These are phyloP conservation scores for Cyamopsis tetragonoloba DNA, from an alignment of 306 rosid species.

Conservation along the genomic window DNA sequence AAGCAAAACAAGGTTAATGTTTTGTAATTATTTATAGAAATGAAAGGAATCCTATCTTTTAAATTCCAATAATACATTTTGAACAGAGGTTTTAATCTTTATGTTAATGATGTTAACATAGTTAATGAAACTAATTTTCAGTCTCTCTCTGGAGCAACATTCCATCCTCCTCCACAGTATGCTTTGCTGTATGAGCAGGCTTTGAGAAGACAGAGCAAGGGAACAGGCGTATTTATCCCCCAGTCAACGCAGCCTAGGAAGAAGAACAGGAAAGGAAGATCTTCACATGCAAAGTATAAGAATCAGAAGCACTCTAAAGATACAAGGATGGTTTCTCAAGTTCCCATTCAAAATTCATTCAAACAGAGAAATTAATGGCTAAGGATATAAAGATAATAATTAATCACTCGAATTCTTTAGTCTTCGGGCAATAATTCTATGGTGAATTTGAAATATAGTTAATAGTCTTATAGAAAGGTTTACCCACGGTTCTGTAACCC, in stretches of 20 bases:
- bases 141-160: slow-evolving; percentile 46
- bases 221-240: slow-evolving; percentile 87
- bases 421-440: slow-evolving; percentile 29
- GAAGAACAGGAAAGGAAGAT: slow-evolving; percentile 52
- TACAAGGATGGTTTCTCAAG: slow-evolving; percentile 43
- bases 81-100: background rate
- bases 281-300: slow-evolving; percentile 48
- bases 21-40: no score
- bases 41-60: no score
- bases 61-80: background rate
- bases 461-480: slow-evolving; percentile 29
- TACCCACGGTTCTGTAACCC: slow-evolving; percentile 28
- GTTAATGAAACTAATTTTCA: slow-evolving; percentile 15
- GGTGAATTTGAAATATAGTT: background rate
- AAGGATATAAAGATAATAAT: slow-evolving; percentile 14
- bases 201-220: slow-evolving; percentile 63
- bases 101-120: background rate
- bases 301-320: slow-evolving; percentile 44
- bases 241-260: slow-evolving; percentile 58
- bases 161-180: slow-evolving; percentile 39
- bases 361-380: slow-evolving; percentile 38
- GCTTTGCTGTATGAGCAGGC: slow-evolving; percentile 30
- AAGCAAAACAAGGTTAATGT: no score
- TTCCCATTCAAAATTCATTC: slow-evolving; percentile 24
- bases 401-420: slow-evolving; percentile 15